Conservation (phyloP, 768 basidiomycete genomes). For the Lactifluus subvellereus region DNA sequence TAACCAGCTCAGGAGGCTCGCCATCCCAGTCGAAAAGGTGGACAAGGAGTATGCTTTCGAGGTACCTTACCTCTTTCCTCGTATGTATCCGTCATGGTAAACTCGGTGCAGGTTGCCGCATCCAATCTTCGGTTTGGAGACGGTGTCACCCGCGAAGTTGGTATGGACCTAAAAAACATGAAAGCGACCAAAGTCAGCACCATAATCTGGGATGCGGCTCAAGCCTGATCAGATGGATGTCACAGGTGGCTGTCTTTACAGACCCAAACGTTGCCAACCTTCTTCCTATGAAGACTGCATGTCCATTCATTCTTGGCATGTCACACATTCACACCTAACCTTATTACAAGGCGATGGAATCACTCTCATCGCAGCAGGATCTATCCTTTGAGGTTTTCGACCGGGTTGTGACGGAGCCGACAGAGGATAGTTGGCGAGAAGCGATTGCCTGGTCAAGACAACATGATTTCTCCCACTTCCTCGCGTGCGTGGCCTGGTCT, state of each 20-base stretch:
- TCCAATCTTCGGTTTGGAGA: constrained; percentile 86
- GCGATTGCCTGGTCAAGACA: constrained; percentile 85
- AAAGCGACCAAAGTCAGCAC: constrained; percentile 71
- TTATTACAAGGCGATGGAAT: constrained; percentile 56
- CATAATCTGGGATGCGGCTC: not conserved
- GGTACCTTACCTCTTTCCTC: constrained; percentile 34
- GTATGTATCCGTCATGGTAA: not conserved
- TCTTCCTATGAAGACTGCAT: constrained; percentile 73
- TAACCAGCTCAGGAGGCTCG: constrained; percentile 63
- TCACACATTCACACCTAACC: constrained; percentile 5
- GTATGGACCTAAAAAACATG: constrained; percentile 94
- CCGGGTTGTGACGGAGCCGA: constrained; percentile 82
- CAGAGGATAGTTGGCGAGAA: constrained; percentile 80
- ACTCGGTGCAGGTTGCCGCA: constrained; percentile 59
- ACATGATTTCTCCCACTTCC: constrained; percentile 89
- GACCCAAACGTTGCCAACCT: constrained; percentile 81
- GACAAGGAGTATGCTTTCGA: constrained; percentile 94
- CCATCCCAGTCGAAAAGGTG: constrained; percentile 64
- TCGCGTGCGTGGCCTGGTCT: constrained; percentile 53
- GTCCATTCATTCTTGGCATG: constrained; percentile 27
- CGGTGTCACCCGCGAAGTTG: constrained; percentile 84
- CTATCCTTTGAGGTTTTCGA: constrained; percentile 80
- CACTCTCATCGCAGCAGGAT: constrained; percentile 70
- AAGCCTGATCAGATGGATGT: not conserved
- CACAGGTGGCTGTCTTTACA: constrained; percentile 87